Percentiles rank a stretch among this genome's conserved stretches.
Conservation (phyloP, 1,139 yeast species). For the Saccharomyces hybrid region DNA sequence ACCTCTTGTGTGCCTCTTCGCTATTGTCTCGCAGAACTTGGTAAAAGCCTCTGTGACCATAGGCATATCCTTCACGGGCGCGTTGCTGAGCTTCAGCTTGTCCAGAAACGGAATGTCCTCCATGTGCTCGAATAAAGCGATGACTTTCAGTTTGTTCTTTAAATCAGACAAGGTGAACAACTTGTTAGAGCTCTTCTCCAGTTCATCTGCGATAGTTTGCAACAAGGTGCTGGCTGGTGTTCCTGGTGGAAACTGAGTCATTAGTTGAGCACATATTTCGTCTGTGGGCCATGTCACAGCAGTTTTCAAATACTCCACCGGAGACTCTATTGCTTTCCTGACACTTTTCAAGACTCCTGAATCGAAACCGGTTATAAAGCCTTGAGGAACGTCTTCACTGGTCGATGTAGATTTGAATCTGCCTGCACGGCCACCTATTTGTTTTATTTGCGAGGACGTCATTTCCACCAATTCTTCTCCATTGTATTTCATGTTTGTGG, state of each 20-base stretch:
- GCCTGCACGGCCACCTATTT: conserved; percentile 97
- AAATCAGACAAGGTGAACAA: conserved; percentile 29
- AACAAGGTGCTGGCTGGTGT: conserved; percentile 42
- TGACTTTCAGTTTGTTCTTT: conserved; percentile 38
- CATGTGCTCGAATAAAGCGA: conserved; percentile 39
- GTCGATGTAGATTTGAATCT: conserved; percentile 41
- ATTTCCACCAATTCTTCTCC: conserved; percentile 48
- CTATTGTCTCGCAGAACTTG: conserved; percentile 30
- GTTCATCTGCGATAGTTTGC: conserved; percentile 40
- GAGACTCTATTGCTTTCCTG: conserved; percentile 39
- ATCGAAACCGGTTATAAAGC: conserved; percentile 54
- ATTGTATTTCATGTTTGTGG: conserved; percentile 59
- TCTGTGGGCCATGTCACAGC: conserved; percentile 71
- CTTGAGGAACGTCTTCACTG: conserved; percentile 33
- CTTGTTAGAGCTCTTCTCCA: conserved; percentile 28
- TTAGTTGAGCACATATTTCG: conserved; percentile 39
- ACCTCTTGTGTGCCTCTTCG: conserved; percentile 25
- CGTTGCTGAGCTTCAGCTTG: conserved; percentile 50
- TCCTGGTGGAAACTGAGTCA: conserved; percentile 43
- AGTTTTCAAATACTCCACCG: conserved; percentile 40
- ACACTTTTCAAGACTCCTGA: conserved; percentile 40
- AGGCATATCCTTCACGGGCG: conserved; percentile 42
- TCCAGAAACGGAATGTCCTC: conserved; percentile 41
- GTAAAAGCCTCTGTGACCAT: conserved; percentile 27
- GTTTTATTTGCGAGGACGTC: conserved; percentile 65